These are phyloP conservation scores for Zalerion maritima DNA, from an alignment of 495 filamentous ascomycete genomes.

Conservation along the genomic window DNA sequence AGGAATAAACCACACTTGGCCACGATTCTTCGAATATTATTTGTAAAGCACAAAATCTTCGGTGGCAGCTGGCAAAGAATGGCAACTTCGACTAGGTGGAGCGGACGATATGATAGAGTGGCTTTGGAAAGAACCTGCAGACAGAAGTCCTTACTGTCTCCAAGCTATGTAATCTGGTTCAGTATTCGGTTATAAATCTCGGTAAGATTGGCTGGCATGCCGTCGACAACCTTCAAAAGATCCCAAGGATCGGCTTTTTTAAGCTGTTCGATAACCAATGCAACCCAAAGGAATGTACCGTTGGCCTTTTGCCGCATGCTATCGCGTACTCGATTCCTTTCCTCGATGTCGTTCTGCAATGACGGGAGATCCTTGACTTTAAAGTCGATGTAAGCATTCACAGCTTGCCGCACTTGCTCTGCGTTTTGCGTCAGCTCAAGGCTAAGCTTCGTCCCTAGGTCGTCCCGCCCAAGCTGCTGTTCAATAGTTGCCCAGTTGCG, in stretches of 20 bases:
- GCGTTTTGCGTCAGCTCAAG: constrained; percentile 8
- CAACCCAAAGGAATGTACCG: constrained; percentile 25
- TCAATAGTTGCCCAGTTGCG: no score
- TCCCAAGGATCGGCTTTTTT: constrained; percentile 1
- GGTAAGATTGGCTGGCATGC: constrained; percentile 8
- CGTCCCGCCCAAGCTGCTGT: no score
- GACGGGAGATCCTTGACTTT: constrained; percentile 18
- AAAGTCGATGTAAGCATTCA: constrained; percentile 17
- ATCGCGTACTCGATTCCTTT: constrained; percentile 5
- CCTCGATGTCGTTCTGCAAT: constrained; percentile 3
- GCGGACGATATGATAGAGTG: constrained; percentile 15
- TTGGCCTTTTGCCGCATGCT: constrained; percentile 9
- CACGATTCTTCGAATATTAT: no score
- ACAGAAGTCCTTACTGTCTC: constrained; percentile 13
- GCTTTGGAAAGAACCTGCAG: constrained; percentile 6
- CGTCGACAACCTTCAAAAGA: constrained; percentile 3
- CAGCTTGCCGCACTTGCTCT: constrained; percentile 5
- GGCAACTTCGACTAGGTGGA: constrained; percentile 14
- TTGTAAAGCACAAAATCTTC: not conserved
- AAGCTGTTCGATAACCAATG: constrained; percentile 9
- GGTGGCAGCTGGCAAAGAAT: constrained; percentile 7
- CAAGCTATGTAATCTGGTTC: constrained; percentile 3
- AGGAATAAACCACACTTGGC: constrained; percentile 19
- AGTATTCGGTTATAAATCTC: constrained; percentile 10
- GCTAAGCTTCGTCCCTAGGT: no score